phyloP scores from a whole-genome alignment of 441 rosid genomes.

The Gossypium schwendimanii region DNA sequence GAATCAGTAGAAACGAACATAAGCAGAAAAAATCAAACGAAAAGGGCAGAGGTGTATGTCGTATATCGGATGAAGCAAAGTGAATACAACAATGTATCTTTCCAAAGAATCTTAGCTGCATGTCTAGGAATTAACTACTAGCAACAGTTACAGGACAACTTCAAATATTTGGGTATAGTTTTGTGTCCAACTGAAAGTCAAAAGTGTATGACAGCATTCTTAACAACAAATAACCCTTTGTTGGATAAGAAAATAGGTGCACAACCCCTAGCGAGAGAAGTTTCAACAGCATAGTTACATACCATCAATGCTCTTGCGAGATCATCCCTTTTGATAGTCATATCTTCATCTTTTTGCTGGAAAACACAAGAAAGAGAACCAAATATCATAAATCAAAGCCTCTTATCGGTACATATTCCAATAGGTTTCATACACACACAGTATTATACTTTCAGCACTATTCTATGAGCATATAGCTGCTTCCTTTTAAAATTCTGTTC shows the following conservation, averaged over 20 bases:
- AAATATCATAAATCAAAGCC: constrained; percentile 7
- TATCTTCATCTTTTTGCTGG: constrained; percentile 57
- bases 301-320: constrained; percentile 77
- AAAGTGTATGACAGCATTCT: background rate
- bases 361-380: constrained; percentile 13
- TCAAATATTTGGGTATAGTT: background rate
- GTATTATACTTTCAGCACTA: background rate
- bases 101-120: background rate
- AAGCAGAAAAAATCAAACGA: background rate
- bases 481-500: background rate
- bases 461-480: background rate
- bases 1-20: background rate
- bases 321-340: constrained; percentile 56
- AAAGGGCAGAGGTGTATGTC: background rate
- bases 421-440: background rate
- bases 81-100: background rate
- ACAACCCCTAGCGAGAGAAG: background rate
- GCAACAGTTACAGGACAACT: background rate
- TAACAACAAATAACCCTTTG: background rate
- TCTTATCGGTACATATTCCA: background rate
- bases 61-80: background rate
- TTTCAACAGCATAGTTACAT: constrained; percentile 18
- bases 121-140: background rate
- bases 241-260: background rate
- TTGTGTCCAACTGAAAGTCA: background rate